A percentile compares a stretch with the other conserved stretches of the same genome.
Evolutionary conservation across 805 yeast genomes (phyloP).

Genomic region (Sugiyamaella chiloensis): DNA sequence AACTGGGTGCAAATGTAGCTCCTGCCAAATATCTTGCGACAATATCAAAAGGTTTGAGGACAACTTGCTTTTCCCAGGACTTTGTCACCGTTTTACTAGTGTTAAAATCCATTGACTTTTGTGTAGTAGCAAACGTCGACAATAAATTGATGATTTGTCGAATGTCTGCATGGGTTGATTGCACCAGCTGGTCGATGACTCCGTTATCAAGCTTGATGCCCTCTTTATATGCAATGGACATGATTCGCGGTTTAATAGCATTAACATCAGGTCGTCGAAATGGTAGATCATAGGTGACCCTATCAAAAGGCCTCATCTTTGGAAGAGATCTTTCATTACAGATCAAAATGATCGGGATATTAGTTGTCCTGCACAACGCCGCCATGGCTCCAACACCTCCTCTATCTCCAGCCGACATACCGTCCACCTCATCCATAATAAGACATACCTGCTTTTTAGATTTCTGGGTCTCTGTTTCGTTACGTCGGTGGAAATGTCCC

Average conservation of each 20-base stretch:
- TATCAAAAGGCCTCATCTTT: constrained; percentile 94
- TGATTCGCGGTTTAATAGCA: constrained; percentile 75
- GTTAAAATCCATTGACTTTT: constrained; percentile 57
- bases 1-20: constrained; percentile 51
- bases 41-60: constrained; percentile 89
- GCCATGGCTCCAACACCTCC: constrained; percentile 98
- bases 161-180: constrained; percentile 84
- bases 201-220: constrained; percentile 74
- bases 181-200: constrained; percentile 77
- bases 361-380: constrained; percentile 76
- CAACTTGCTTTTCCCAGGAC: constrained; percentile 86
- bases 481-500: constrained; percentile 54
- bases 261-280: constrained; percentile 86
- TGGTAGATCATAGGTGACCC: constrained; percentile 71
- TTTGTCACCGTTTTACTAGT: constrained; percentile 60
- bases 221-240: constrained; percentile 89
- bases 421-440: constrained; percentile 98
- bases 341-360: constrained; percentile 86
- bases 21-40: constrained; percentile 64
- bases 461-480: constrained; percentile 24
- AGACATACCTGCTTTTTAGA: constrained; percentile 66
- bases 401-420: constrained; percentile 98
- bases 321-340: constrained; percentile 92
- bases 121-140: constrained; percentile 78
- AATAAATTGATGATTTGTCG: constrained; percentile 89